Conservation (phyloP, 1,139 yeast genomes). For the Nakaseomyces nivariensis region DNA sequence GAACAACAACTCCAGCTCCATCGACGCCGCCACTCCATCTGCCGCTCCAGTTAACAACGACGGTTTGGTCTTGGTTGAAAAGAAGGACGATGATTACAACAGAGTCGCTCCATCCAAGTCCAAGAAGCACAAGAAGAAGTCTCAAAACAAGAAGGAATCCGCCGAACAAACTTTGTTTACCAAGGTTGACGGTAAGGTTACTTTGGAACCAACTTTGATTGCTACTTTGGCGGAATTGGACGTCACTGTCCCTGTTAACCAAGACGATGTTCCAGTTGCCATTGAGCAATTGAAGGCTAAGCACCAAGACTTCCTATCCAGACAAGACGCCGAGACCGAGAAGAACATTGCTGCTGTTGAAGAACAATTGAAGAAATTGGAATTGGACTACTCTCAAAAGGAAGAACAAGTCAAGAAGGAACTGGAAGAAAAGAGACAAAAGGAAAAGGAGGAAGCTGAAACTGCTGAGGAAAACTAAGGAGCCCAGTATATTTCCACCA, state of each 20-base stretch:
- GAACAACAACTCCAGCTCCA: constrained; percentile 25
- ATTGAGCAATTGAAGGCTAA: constrained; percentile 64
- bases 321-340: constrained; percentile 76
- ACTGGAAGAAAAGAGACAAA: constrained; percentile 28
- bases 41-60: constrained; percentile 34
- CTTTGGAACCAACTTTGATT: constrained; percentile 73
- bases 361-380: constrained; percentile 61
- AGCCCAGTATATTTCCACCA: too few relatives aligned
- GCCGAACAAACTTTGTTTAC: constrained; percentile 7
- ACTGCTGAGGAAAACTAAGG: neutral
- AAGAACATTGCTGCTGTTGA: constrained; percentile 66
- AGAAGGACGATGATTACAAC: constrained; percentile 44
- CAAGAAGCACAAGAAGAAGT: constrained; percentile 43
- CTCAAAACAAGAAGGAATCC: constrained; percentile 32
- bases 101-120: constrained; percentile 41
- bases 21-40: constrained; percentile 16
- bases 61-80: constrained; percentile 56
- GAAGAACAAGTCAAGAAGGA: constrained; percentile 33
- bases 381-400: constrained; percentile 28
- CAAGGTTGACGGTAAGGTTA: constrained; percentile 39
- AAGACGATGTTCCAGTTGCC: constrained; percentile 62
- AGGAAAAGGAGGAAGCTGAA: constrained; percentile 18
- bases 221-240: constrained; percentile 69
- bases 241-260: constrained; percentile 69
- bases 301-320: constrained; percentile 55